Base-by-base conservation (phyloP, 2,329 filamentous ascomycete genomes). In the Epicoccum sorghinum region DNA sequence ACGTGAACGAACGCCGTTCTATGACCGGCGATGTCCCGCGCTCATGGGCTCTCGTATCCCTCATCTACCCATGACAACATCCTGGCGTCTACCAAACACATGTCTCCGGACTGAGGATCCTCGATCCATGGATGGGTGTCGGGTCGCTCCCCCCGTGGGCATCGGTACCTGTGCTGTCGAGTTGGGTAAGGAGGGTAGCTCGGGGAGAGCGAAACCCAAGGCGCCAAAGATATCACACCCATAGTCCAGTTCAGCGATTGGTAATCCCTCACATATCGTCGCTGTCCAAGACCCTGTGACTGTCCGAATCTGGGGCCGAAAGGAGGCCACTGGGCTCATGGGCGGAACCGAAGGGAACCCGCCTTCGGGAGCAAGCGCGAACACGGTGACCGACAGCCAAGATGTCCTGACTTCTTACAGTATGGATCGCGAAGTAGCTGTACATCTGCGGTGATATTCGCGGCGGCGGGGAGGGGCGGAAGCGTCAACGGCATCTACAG, bases 381-480 rank as follows among this genome's bases (percentile, higher is more conserved):
- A 18, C 18, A 18, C 18, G 39, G 36, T 41, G 41, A 41, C 36
- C 40, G 46, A 18, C 22, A 32, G 46, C 52, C 41, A 50, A 41
- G 41, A 12, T 30, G 24, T 23, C n/a, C 40, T 14, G 18, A 13
- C 30, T 49, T 30, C 25, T 50, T 47, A 13, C 5, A 23, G 41
- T 9, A 46, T 25, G 29, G 52, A 50, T 46, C 45, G 46, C 37
- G 42, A 55, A 32, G 29, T 18, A 18, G 18, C 18, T 18, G 18
- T 33, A 29, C 37, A 29, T 36, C 37, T 30, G 18, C 52, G 52
- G 46, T 50, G 41, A 55, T 45, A 50, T 25, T 55, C 22, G 22
- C 52, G 52, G 46, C 52, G 46, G 42, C 52, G 52, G 52, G 46
- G 52, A 50, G 52, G 46, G 38, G 52, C 52, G 52, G 52, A 38